These are phyloP conservation scores for Otatea glauca DNA, from an alignment of 176 grass and related monocot genomes.

Conservation along the genomic window DNA sequence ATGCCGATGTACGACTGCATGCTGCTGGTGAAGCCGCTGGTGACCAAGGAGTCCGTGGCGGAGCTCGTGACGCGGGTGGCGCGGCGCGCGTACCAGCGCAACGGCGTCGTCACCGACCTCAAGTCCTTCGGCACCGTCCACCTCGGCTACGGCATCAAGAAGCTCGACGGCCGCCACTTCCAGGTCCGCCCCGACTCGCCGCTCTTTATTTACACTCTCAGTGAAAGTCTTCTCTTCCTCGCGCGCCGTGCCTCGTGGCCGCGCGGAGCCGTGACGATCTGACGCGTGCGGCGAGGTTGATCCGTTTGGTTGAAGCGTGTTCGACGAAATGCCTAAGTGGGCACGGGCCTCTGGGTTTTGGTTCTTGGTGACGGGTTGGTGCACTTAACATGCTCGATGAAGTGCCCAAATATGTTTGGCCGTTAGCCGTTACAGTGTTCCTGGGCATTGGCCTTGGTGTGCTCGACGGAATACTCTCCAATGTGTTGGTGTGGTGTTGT, in stretches of 20 bases:
- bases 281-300: not conserved
- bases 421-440: not conserved
- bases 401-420: slow-evolving; percentile 42
- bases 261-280: not conserved
- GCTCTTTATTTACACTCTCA: not conserved
- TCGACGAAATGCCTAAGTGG: slow-evolving; percentile 40
- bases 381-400: slow-evolving; percentile 49
- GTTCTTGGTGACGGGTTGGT: not conserved
- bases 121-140: slow-evolving; percentile 80
- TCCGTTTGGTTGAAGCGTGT: not conserved
- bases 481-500: too few species aligned
- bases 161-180: slow-evolving; percentile 80
- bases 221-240: not conserved
- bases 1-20: slow-evolving; percentile 96
- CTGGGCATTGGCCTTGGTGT: not conserved
- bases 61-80: slow-evolving; percentile 71
- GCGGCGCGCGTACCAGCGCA: slow-evolving; percentile 66
- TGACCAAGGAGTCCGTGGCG: slow-evolving; percentile 56
- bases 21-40: slow-evolving; percentile 68
- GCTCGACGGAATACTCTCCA: not conserved
- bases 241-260: not conserved
- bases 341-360: not conserved
- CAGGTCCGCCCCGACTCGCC: slow-evolving; percentile 52
- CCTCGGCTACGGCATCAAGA: slow-evolving; percentile 84
- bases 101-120: slow-evolving; percentile 81